These are phyloP conservation scores for Hordeum marinum DNA, from an alignment of 176 grass and related monocot species.

Conservation along the genomic window DNA sequence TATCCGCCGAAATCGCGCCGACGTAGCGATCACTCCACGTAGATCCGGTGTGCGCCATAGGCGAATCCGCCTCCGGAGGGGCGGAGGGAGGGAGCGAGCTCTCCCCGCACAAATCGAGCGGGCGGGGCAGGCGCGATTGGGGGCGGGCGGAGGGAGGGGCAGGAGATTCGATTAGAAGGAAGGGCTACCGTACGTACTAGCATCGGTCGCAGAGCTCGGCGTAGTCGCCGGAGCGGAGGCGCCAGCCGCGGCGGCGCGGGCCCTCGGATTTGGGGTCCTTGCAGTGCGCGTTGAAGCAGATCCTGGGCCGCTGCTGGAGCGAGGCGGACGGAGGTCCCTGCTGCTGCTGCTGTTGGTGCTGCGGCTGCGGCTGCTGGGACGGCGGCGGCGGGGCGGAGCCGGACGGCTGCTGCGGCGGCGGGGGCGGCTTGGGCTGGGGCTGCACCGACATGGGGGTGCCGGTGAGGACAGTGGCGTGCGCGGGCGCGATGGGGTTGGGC, in stretches of 20 bases:
- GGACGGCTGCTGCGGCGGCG: constrained; percentile 24
- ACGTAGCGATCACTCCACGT: constrained; percentile 59
- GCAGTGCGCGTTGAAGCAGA: constrained; percentile 95
- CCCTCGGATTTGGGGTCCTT: constrained; percentile 77
- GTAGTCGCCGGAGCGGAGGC: constrained; percentile 60
- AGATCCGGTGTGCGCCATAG: constrained; percentile 54
- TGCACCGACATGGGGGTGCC: constrained; percentile 33
- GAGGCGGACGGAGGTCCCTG: not conserved
- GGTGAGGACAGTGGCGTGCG: not conserved
- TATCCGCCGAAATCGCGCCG: constrained; percentile 26
- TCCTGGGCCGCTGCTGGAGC: constrained; percentile 38
- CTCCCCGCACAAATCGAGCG: constrained; percentile 21
- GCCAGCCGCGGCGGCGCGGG: constrained; percentile 65
- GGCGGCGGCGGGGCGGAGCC: constrained; percentile 41
- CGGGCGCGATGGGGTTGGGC: not conserved
- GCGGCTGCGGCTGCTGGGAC: not conserved
- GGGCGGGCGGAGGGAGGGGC: not conserved
- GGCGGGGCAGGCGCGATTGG: constrained; percentile 15
- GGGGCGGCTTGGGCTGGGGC: constrained; percentile 39
- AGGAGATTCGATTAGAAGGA: constrained; percentile 22
- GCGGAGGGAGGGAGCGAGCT: not conserved
- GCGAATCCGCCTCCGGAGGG: constrained; percentile 30
- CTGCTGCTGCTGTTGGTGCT: not conserved
- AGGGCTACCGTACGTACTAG: constrained; percentile 58
- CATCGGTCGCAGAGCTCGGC: constrained; percentile 95